These are phyloP conservation scores for Pleurotus platypus DNA, from an alignment of 768 basidiomycete genomes.

Conservation along the genomic window DNA sequence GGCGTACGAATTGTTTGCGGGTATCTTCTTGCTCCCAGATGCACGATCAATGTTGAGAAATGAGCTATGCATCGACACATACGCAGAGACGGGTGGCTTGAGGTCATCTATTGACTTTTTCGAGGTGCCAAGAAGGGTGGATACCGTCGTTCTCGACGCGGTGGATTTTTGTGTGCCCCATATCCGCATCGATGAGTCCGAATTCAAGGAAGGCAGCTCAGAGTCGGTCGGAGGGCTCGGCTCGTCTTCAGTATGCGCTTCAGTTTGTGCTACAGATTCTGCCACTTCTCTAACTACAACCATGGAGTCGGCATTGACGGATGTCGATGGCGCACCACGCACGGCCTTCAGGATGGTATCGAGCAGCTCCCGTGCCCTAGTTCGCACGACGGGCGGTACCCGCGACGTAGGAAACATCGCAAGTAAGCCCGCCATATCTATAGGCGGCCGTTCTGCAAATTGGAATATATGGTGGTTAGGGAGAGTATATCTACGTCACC, in stretches of 20 bases:
- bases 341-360: conserved; percentile 38
- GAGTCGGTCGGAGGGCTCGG: too few species aligned
- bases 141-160: not conserved
- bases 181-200: not conserved
- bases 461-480: conserved; percentile 73
- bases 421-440: conserved; percentile 59
- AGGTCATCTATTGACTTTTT: conserved; percentile 9
- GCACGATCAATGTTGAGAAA: conserved; percentile 27
- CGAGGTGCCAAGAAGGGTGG: not conserved
- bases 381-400: conserved; percentile 61
- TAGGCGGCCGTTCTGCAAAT: conserved; percentile 68
- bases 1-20: not conserved
- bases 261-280: not conserved
- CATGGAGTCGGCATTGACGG: not conserved
- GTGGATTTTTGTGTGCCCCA: not conserved
- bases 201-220: not conserved
- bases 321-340: not conserved
- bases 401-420: conserved; percentile 44
- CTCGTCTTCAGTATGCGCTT: too few species aligned
- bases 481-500: conserved; percentile 58
- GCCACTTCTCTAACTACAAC: not conserved
- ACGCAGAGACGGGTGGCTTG: conserved; percentile 16
- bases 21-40: too few species aligned
- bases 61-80: conserved; percentile 34
- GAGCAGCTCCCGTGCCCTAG: conserved; percentile 60